Conservation (phyloP, 257 asterid species). For the Solanum medicagineum region DNA sequence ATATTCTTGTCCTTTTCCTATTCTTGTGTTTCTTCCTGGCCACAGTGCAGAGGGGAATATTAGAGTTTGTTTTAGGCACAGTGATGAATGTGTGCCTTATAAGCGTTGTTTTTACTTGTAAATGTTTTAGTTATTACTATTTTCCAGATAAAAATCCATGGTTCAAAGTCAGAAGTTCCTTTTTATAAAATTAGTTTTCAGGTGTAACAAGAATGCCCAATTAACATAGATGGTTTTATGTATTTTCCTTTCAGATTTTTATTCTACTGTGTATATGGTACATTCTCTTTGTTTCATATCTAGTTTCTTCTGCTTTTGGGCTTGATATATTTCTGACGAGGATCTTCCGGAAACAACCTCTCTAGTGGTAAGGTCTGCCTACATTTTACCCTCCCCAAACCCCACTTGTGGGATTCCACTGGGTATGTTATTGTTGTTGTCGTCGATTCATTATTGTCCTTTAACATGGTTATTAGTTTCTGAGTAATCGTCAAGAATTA, state of each 20-base stretch:
- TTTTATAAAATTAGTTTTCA: not conserved
- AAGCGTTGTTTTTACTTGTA: not conserved
- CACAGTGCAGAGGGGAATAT: not conserved
- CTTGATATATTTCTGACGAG: no score
- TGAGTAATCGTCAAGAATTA: no score
- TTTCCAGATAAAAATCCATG: not conserved
- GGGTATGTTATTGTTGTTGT: no score
- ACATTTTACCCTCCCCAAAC: no score
- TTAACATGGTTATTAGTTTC: no score
- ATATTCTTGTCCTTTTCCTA: no score
- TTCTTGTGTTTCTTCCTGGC: not conserved
- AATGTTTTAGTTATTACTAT: not conserved
- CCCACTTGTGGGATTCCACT: no score
- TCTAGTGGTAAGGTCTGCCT: no score
- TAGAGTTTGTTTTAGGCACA: not conserved
- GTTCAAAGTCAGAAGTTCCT: not conserved
- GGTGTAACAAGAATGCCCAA: not conserved
- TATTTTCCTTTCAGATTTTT: not conserved
- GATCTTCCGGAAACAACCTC: no score
- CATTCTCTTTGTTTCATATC: not conserved
- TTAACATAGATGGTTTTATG: not conserved
- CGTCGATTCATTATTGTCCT: no score
- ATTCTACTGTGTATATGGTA: not conserved
- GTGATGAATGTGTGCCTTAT: not conserved
- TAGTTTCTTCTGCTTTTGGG: no score